A percentile compares a stretch with the other conserved stretches of the same genome.
These are phyloP conservation scores for Ceratobasidium sp. DNA, from an alignment of 1,284 basidiomycete species.

Conservation along the genomic window DNA sequence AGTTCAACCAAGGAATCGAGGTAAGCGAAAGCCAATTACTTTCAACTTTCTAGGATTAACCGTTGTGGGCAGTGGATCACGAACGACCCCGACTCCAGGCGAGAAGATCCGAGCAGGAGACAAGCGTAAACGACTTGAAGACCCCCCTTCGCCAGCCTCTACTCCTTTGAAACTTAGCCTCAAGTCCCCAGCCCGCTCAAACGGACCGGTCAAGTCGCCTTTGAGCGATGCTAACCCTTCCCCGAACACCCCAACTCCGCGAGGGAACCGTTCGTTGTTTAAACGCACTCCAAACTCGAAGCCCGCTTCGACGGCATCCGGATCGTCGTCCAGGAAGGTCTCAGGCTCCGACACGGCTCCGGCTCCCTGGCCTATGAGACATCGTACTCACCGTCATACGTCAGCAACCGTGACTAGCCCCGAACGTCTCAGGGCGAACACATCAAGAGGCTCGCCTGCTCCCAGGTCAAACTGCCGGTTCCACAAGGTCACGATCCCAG, in stretches of 20 bases:
- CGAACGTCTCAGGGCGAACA: neutral
- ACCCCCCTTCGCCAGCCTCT: neutral
- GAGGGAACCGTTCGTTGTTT: neutral
- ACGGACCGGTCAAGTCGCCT: neutral
- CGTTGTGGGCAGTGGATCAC: neutral
- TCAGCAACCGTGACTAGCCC: slow-evolving; percentile 12
- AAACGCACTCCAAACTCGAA: slow-evolving; percentile 13
- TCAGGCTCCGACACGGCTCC: slow-evolving; percentile 12
- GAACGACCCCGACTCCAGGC: slow-evolving; percentile 13
- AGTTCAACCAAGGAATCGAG: neutral
- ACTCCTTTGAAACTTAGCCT: neutral
- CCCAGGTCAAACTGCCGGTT: slow-evolving; percentile 49
- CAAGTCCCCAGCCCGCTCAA: neutral
- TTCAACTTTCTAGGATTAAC: neutral
- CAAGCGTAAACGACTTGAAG: slow-evolving; percentile 31
- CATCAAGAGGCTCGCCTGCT: slow-evolving; percentile 30
- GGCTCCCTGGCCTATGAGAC: slow-evolving; percentile 32
- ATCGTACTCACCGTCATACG: slow-evolving; percentile 13
- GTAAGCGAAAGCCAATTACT: neutral
- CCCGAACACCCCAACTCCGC: slow-evolving; percentile 2
- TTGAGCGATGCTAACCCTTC: neutral
- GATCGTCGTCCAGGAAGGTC: neutral
- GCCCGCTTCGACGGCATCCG: slow-evolving; percentile 5
- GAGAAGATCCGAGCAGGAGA: slow-evolving; percentile 11
- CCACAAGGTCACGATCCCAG: slow-evolving; percentile 46